These are phyloP conservation scores for Platanthera zijinensis DNA, from an alignment of 106 monocot species.

Conservation along the genomic window DNA sequence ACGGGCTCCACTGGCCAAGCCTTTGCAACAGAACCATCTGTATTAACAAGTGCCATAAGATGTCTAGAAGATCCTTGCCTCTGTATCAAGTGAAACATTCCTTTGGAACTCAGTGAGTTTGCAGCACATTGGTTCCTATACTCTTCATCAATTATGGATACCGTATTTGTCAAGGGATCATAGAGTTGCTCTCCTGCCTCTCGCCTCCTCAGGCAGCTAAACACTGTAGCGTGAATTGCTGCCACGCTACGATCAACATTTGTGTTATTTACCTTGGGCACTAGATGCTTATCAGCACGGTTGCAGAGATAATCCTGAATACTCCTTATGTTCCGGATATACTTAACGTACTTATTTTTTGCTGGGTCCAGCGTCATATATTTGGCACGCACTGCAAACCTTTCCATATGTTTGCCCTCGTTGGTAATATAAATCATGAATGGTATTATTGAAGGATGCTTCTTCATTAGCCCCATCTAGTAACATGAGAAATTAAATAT, in stretches of 20 bases:
- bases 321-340: conserved; percentile 68
- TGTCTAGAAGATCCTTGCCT: conserved; percentile 37
- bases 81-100: conserved; percentile 51
- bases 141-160: conserved; percentile 34
- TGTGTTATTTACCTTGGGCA: conserved; percentile 48
- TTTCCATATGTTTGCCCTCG: conserved; percentile 79
- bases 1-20: conserved; percentile 22
- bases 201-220: conserved; percentile 43
- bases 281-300: conserved; percentile 43
- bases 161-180: conserved; percentile 39
- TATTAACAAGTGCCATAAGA: conserved; percentile 39
- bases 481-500: neutral
- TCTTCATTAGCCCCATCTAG: conserved; percentile 90
- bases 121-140: conserved; percentile 44
- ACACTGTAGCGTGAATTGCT: conserved; percentile 43
- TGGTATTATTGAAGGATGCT: conserved; percentile 78
- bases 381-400: conserved; percentile 84
- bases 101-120: conserved; percentile 36
- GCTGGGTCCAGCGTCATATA: conserved; percentile 84
- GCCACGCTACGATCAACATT: conserved; percentile 25
- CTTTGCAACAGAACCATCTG: conserved; percentile 39
- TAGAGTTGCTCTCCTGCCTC: conserved; percentile 31
- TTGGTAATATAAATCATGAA: conserved; percentile 75
- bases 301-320: conserved; percentile 72
- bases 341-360: conserved; percentile 79